Base-by-base conservation (phyloP, 768 basidiomycete genomes). In the Naematelia encephala region DNA sequence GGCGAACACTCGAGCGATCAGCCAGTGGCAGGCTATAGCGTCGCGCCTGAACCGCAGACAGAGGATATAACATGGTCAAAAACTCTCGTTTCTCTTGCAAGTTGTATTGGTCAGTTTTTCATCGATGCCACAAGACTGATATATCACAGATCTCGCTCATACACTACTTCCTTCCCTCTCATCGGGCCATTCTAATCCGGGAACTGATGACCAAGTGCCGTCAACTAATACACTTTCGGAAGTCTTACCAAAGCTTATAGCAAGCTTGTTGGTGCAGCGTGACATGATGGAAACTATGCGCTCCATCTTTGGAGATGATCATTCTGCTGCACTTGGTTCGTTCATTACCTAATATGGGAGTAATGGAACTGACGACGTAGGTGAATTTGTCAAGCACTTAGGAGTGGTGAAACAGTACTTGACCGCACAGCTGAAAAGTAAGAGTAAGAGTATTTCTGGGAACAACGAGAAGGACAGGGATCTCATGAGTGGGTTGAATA, bases 31-130 rank as follows among this genome's bases (percentile, higher is more conserved):
- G 34, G 34, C 8, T 39, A 39, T 39, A 8, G 8, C 8, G 34
- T 39, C 8, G 34, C 8, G 34, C 34, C 34, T 39, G 16, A 8
- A 8, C 8, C 34, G 34, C 8, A 39, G 11, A 22, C 48, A 13
- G n/a, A 55, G 22, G 45, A 26, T 16, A 30, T 49, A 14, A 56
- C 62, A 1, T 66, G 64, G 64, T 57, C 61, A 10, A 57, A 56
- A 27, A 59, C 57, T 26, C 27, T 63, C 11, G 21, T 66, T 2
- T 66, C 64, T 3, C 34, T 66, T 19, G 64, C 56, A 1, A 54
- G 28, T 16, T 66, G 64, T 46, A 63, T 66, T 46, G 57, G 64
- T 65, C 23, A 61, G 60, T 51, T 3, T 16, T 1, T 14, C 12
- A 11, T 21, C 42, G 19, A 51, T 46, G 12, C n/a, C 5, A 0